Evolutionary conservation across 2,329 filamentous ascomycete species (phyloP).

Genomic region (Nigrograna mackinnonii): DNA sequence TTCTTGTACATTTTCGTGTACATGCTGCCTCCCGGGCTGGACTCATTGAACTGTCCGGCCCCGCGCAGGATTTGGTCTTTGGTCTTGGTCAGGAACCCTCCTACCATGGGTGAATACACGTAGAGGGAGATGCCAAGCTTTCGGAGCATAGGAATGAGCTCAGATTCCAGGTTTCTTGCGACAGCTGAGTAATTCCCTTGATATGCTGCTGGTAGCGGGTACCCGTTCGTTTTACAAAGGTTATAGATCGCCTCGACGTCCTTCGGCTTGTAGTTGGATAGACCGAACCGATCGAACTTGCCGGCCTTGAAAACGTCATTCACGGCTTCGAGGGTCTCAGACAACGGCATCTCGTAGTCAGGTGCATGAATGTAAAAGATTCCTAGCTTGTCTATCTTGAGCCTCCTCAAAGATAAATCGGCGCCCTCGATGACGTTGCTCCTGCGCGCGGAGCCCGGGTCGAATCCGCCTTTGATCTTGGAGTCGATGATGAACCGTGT

Average conservation of each 20-base stretch:
- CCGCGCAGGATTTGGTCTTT: constrained; percentile 42
- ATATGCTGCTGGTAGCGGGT: constrained; percentile 47
- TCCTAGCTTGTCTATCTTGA: constrained; percentile 34
- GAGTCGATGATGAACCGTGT: constrained; percentile 51
- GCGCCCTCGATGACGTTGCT: constrained; percentile 39
- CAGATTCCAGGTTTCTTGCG: constrained; percentile 42
- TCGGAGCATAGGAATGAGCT: constrained; percentile 50
- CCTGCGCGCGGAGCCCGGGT: constrained; percentile 34
- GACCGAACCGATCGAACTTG: constrained; percentile 37
- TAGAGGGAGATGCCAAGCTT: constrained; percentile 50
- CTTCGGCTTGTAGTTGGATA: constrained; percentile 32
- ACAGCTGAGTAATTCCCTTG: constrained; percentile 51
- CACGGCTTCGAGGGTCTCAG: constrained; percentile 33
- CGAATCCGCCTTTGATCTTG: constrained; percentile 48
- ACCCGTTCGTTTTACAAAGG: constrained; percentile 32
- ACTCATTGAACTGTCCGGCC: constrained; percentile 28
- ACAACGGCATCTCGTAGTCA: constrained; percentile 22
- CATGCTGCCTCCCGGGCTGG: constrained; percentile 31
- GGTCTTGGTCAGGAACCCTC: constrained; percentile 38
- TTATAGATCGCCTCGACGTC: constrained; percentile 35
- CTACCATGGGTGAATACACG: constrained; percentile 43
- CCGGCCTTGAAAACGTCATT: constrained; percentile 36
- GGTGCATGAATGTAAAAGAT: constrained; percentile 39
- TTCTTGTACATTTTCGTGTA: constrained; percentile 43
- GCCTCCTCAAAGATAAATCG: constrained; percentile 30